Evolutionary conservation across 306 rosid genomes (phyloP).

Genomic region (Quillaja saponaria): DNA sequence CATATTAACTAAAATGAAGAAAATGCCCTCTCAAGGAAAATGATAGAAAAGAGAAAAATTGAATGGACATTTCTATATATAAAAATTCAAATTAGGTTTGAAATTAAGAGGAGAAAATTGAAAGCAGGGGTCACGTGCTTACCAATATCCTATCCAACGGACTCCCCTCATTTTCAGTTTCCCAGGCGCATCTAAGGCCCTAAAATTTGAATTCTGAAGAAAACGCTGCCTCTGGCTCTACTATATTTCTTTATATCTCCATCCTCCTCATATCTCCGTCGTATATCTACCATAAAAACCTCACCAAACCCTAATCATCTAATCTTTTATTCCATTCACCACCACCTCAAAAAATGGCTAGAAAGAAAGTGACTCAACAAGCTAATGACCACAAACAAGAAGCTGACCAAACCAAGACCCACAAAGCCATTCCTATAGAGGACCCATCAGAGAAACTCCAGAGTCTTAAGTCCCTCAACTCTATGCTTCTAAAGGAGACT

Average conservation of each 20-base stretch:
- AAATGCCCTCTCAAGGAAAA: too few species aligned
- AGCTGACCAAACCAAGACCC: not conserved
- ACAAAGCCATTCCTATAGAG: conserved; percentile 31
- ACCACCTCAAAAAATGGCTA: conserved; percentile 55
- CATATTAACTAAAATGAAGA: too few species aligned
- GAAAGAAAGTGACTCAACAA: conserved; percentile 51
- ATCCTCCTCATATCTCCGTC: not conserved
- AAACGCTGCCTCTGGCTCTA: too few species aligned
- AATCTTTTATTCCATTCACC: conserved; percentile 14
- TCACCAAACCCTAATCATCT: conserved; percentile 44
- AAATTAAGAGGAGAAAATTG: too few species aligned
- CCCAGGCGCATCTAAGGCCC: conserved; percentile 20
- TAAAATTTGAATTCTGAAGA: conserved; percentile 35
- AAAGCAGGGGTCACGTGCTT: too few species aligned
- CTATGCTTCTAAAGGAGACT: conserved; percentile 62
- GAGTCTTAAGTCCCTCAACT: conserved; percentile 68
- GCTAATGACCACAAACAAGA: conserved; percentile 28
- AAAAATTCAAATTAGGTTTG: too few species aligned
- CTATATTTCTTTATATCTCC: too few species aligned
- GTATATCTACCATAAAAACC: conserved; percentile 34
- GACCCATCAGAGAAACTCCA: conserved; percentile 49
- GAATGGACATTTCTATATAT: too few species aligned
- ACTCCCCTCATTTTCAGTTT: too few species aligned
- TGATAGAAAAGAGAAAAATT: too few species aligned
- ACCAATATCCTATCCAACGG: too few species aligned